Evolutionary conservation across 306 rosid genomes (phyloP).

Genomic region (Cicer arietinum): DNA sequence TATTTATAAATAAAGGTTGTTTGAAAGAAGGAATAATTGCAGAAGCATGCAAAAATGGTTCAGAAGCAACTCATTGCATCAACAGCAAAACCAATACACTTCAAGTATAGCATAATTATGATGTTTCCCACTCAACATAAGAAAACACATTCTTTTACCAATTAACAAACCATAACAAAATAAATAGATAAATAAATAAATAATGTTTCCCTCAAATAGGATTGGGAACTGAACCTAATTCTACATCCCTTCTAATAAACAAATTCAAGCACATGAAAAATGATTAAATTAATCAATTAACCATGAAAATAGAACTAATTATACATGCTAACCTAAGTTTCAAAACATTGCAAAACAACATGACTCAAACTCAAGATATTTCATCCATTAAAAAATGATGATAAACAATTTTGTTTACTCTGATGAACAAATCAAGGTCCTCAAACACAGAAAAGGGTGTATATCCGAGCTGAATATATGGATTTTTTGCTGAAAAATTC

Average conservation of each 20-base stretch:
- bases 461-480: background rate
- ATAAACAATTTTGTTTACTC: slow-evolving; percentile 6
- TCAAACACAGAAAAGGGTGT: background rate
- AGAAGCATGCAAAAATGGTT: background rate
- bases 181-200: slow-evolving; percentile 6
- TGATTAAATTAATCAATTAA: slow-evolving; percentile 27
- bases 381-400: slow-evolving; percentile 9
- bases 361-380: slow-evolving; percentile 34
- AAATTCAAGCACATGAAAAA: slow-evolving; percentile 33
- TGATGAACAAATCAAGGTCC: slow-evolving; percentile 34
- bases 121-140: slow-evolving; percentile 51
- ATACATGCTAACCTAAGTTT: slow-evolving; percentile 37
- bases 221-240: slow-evolving; percentile 22
- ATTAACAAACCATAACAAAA: slow-evolving; percentile 28
- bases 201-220: slow-evolving; percentile 23
- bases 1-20: slow-evolving; percentile 8
- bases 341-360: slow-evolving; percentile 25
- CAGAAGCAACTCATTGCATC: slow-evolving; percentile 34
- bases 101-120: slow-evolving; percentile 45
- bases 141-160: slow-evolving; percentile 41
- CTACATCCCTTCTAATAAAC: slow-evolving; percentile 14
- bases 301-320: slow-evolving; percentile 1
- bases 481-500: background rate
- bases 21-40: slow-evolving; percentile 26
- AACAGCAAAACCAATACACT: slow-evolving; percentile 37